A percentile compares a stretch with the other conserved stretches of the same genome.
Conservation (phyloP, 208 protist genomes). For the Endotrypanum monterogeii region DNA sequence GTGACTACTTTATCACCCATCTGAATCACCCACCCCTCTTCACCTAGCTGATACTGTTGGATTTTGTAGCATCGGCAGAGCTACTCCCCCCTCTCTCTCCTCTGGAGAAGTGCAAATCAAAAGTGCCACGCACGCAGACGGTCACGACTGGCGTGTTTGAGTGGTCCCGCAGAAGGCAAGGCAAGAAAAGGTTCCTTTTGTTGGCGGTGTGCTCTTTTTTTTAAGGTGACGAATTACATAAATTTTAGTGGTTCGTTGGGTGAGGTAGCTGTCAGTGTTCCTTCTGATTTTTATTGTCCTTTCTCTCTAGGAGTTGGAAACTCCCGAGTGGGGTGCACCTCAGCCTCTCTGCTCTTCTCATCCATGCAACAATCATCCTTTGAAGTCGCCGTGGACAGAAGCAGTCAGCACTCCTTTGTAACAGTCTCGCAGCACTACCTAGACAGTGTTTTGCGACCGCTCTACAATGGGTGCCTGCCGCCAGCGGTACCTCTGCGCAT, state of each 20-base stretch:
- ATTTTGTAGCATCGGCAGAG: neutral
- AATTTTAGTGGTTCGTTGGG: neutral
- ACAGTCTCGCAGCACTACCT: slow-evolving; percentile 57
- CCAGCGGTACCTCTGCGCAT: slow-evolving; percentile 61
- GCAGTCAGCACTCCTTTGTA: slow-evolving; percentile 74
- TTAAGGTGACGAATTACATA: neutral
- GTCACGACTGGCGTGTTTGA: neutral
- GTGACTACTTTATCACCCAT: neutral
- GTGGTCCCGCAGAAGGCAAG: neutral
- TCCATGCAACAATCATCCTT: slow-evolving; percentile 42
- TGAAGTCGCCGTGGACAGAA: slow-evolving; percentile 57
- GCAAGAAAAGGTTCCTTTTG: neutral
- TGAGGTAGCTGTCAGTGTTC: neutral
- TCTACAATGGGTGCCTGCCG: slow-evolving; percentile 51
- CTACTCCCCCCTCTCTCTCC: neutral
- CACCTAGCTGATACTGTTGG: neutral
- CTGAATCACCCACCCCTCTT: neutral
- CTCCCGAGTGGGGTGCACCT: neutral
- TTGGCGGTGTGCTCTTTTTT: neutral
- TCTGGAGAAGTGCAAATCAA: neutral
- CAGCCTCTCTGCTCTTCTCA: neutral
- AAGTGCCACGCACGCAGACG: neutral
- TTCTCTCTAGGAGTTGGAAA: neutral
- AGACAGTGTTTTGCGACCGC: slow-evolving; percentile 37
- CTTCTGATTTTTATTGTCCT: neutral